A percentile compares a stretch with the other conserved stretches of the same genome.
Conservation (phyloP, 1,139 yeast species). For the Arxiozyma slooffiae region DNA sequence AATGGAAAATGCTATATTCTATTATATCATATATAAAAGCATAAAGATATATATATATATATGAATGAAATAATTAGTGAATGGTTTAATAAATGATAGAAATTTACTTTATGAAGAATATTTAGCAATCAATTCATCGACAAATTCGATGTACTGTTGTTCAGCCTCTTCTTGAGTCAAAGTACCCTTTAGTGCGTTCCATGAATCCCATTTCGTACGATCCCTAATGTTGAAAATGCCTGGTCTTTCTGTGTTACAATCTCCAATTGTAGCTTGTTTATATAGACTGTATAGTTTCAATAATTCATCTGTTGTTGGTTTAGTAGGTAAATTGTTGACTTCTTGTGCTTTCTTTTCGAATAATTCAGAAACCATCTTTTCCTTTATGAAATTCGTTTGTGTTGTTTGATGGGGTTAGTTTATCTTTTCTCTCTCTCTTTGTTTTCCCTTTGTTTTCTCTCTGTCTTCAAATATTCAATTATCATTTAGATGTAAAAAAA, state of each 20-base stretch:
- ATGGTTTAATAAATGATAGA: background rate
- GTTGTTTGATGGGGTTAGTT: background rate
- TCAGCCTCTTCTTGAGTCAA: conserved; percentile 86
- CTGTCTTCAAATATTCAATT: too few species aligned
- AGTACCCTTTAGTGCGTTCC: conserved; percentile 77
- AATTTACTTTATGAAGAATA: conserved; percentile 24
- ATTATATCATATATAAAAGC: background rate
- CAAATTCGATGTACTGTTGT: conserved; percentile 62
- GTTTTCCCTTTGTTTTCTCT: too few species aligned
- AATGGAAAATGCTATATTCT: background rate
- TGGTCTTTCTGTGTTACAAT: conserved; percentile 63
- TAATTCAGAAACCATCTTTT: conserved; percentile 27
- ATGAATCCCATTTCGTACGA: conserved; percentile 95
- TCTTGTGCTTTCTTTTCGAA: conserved; percentile 53
- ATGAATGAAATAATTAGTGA: conserved; percentile 1
- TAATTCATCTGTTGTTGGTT: conserved; percentile 82
- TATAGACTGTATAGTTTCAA: conserved; percentile 76
- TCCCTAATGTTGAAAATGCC: conserved; percentile 89
- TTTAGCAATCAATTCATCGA: conserved; percentile 53
- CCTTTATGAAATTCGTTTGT: background rate
- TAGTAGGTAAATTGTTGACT: conserved; percentile 62
- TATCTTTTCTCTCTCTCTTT: background rate
- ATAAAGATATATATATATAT: background rate
- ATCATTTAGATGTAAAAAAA: too few species aligned
- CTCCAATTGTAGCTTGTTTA: conserved; percentile 97